Base-by-base conservation (phyloP, 495 filamentous ascomycete genomes). In the Bathelium albidoporum region DNA sequence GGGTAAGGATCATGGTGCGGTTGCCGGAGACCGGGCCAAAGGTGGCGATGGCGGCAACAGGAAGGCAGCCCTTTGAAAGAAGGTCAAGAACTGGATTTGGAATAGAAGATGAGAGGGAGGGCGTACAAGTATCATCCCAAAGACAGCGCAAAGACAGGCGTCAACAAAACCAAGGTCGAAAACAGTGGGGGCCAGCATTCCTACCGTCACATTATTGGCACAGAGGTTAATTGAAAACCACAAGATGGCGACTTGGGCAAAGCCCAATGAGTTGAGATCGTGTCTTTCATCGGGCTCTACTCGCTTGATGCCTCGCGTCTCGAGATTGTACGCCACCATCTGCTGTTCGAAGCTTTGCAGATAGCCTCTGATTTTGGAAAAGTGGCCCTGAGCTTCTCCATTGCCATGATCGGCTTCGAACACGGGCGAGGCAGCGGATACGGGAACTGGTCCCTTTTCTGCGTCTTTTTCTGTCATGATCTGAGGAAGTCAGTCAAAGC, bases 211-310 rank as follows among this genome's bases (percentile, higher is more conserved):
- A 72, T 91, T 91, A 73, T 89, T 89, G 55, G 86, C 83, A 0
- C 87, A 85, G 34, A 90, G 77, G 70, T 92, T 92, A 75, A 90
- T 81, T 1, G 85, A 86, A 63, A 89, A 78, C 89, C 89, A 92
- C 18, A 90, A 74, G 52, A 89, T 67, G 39, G 81, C 82, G 7
- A 85, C 78, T 71, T 90, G 88, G 43, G 83, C 67, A 68, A 86
- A 88, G 36, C 83, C 85, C n/a, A 83, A 74, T 31, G 81, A 66
- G 26, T 78, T 73, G 55, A 83, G 79, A 44, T 83, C 79, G 70
- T 89, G 83, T 41, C 85, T 76, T 61, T 88, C 81, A 32, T 84
- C 77, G 10, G 80, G 66, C 18, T 81, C 75, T 2, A 92, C 83
- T 0, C 85, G 85, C 61, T 82, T 80, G 65, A 91, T 89, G 2